phyloP scores from a whole-genome alignment of 495 filamentous ascomycete genomes.

The Penicillium manginii region DNA sequence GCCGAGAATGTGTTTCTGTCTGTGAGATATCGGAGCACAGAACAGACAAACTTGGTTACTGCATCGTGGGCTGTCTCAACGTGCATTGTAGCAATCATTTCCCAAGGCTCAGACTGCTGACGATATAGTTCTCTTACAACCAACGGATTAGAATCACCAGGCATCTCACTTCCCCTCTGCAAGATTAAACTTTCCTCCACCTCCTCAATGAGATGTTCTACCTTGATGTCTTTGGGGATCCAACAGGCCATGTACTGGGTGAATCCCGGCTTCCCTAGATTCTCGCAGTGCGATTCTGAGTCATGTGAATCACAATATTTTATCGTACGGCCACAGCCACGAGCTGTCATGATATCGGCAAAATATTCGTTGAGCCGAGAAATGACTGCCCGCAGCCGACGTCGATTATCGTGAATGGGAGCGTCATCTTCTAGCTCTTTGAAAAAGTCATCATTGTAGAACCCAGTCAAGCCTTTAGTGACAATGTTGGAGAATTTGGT shows the following conservation, averaged over 20 bases:
- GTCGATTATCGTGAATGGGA: slow-evolving; percentile 15
- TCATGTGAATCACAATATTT: background rate
- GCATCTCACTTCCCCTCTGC: slow-evolving; percentile 44
- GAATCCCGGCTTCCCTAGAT: background rate
- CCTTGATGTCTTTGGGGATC: slow-evolving; percentile 13
- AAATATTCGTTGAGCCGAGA: slow-evolving; percentile 63
- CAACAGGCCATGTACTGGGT: slow-evolving; percentile 22
- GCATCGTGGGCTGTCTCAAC: slow-evolving; percentile 23
- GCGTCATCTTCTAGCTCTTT: slow-evolving; percentile 26
- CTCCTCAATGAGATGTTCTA: slow-evolving; percentile 22
- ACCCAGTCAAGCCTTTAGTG: slow-evolving; percentile 56
- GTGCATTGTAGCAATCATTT: slow-evolving; percentile 30
- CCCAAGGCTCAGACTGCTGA: slow-evolving; percentile 47
- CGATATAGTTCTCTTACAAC: slow-evolving; percentile 47
- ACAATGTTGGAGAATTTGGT: slow-evolving; percentile 53
- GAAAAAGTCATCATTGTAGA: slow-evolving; percentile 62
- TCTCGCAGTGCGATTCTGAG: background rate
- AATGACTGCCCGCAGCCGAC: slow-evolving; percentile 63
- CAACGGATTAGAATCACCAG: slow-evolving; percentile 50
- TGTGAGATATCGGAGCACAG: slow-evolving; percentile 31
- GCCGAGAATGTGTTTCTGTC: slow-evolving; percentile 34
- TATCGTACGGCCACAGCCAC: background rate
- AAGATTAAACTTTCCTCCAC: slow-evolving; percentile 14
- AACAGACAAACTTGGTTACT: slow-evolving; percentile 30
- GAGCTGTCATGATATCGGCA: slow-evolving; percentile 44